phyloP scores from a whole-genome alignment of 306 rosid genomes.

The Senna tora region DNA sequence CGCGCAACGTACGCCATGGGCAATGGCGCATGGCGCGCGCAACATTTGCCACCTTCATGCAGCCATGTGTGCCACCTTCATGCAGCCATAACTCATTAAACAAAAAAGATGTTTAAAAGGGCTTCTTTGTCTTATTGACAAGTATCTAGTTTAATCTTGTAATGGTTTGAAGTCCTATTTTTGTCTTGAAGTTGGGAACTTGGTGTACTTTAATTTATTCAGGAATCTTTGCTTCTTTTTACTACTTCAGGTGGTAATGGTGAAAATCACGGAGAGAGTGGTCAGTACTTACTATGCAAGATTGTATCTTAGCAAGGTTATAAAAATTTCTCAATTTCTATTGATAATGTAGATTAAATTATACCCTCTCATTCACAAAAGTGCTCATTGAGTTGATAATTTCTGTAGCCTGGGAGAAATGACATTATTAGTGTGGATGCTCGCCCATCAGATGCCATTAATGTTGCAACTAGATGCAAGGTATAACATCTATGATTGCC shows the following conservation, averaged over 20 bases:
- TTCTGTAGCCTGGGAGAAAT: conserved; percentile 79
- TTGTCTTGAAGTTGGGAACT: conserved; percentile 19
- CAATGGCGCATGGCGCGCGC: too few relatives aligned
- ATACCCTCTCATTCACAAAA: conserved; percentile 20
- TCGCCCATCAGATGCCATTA: conserved; percentile 96
- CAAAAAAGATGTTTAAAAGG: too few relatives aligned
- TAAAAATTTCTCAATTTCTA: conserved; percentile 23
- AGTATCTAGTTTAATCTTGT: background rate
- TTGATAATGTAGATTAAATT: conserved; percentile 17
- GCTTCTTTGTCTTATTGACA: too few relatives aligned
- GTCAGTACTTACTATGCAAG: conserved; percentile 86
- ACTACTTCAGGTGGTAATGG: conserved; percentile 76
- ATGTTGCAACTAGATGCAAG: conserved; percentile 87
- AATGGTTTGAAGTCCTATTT: background rate
- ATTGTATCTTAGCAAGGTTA: conserved; percentile 81
- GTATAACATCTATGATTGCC: conserved; percentile 44
- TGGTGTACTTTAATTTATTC: conserved; percentile 27
- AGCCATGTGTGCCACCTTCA: too few relatives aligned
- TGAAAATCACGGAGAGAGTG: conserved; percentile 83
- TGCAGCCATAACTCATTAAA: too few relatives aligned
- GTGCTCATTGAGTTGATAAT: conserved; percentile 37
- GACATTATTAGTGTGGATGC: conserved; percentile 78
- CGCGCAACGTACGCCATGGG: too few relatives aligned
- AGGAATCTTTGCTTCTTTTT: conserved; percentile 28
- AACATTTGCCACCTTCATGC: too few relatives aligned